Base-by-base conservation (phyloP, 164 flowering plant species). In the Aristolochia californica region DNA sequence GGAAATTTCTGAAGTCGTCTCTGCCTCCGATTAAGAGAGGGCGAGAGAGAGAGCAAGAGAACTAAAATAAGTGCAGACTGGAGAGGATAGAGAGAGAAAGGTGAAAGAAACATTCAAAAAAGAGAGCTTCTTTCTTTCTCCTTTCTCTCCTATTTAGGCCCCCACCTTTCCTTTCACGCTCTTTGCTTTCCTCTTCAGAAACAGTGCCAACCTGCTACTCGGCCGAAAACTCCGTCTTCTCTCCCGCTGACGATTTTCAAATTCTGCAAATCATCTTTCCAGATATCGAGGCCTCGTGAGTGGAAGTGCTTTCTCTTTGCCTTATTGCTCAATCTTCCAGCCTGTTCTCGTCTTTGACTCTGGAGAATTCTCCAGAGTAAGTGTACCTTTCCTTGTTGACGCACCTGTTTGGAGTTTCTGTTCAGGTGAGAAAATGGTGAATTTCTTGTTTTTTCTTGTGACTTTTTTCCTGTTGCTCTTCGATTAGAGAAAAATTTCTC, bases 111-210 rank as follows among this genome's bases (percentile, higher is more conserved):
- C 17, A 30, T 54, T 54, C 57, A 17, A 54, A 28, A 54, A 54
- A 54, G 57, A 18, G 43, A 26, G 13, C 40, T 2, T 53, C 25
- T 28, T 26, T 54, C 43, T 26, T 54, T 28, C 56, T 28, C 27
- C 56, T 47, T 47, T 47, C 50, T 47, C 18, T 17, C 50, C 57
- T 54, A 54, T 54, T 54, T 54, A 26, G 27, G 30, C 57, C 43
- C 10, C 40, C 40, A 34, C 44, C 26, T 51, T 12, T 15, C 27
- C 44, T 54, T 26, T 54, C 43, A 10, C 30, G 22, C 10, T 47
- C 50, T 20, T 47, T 20, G 20, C 20, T 47, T 47, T 47, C 50
- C 50, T 47, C 50, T 47, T 5, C 50, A 20, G 22, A 16, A 47
- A 17, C 50, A 17, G 20, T 5, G 18, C 22, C 22, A 5, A 17